These are phyloP conservation scores for Solanum chacoense DNA, from an alignment of 305 asterid species.

Conservation along the genomic window DNA sequence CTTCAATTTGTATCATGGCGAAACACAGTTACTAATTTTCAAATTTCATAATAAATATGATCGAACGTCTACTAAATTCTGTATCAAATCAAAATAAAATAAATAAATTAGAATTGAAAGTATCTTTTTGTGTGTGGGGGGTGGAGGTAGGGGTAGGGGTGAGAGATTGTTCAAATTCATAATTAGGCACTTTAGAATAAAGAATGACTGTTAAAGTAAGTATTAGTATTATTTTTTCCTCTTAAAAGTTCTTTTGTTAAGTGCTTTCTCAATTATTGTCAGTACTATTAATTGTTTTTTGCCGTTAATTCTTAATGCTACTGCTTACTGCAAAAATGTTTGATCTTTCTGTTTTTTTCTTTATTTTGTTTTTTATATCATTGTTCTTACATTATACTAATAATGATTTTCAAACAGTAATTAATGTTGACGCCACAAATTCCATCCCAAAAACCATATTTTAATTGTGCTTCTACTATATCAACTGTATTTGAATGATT, in stretches of 20 bases:
- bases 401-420: no score
- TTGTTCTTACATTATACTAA: no score
- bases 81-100: background rate
- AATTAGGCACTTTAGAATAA: background rate
- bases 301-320: background rate
- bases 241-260: background rate
- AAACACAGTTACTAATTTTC: no score
- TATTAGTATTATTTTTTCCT: background rate
- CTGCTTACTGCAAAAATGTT: background rate
- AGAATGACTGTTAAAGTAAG: background rate
- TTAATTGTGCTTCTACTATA: background rate
- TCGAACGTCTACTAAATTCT: fast-evolving
- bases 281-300: background rate
- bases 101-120: background rate
- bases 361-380: background rate
- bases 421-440: background rate
- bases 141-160: background rate
- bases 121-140: background rate
- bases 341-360: background rate
- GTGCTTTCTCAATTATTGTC: background rate
- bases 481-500: no score
- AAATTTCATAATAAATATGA: no score
- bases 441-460: background rate
- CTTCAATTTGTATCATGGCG: background rate
- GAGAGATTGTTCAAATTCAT: background rate